Evolutionary conservation across 2,329 filamentous ascomycete species (phyloP), one percentile per base, ranked within the genome.

Genomic region (Juglanconis sp.): DNA sequence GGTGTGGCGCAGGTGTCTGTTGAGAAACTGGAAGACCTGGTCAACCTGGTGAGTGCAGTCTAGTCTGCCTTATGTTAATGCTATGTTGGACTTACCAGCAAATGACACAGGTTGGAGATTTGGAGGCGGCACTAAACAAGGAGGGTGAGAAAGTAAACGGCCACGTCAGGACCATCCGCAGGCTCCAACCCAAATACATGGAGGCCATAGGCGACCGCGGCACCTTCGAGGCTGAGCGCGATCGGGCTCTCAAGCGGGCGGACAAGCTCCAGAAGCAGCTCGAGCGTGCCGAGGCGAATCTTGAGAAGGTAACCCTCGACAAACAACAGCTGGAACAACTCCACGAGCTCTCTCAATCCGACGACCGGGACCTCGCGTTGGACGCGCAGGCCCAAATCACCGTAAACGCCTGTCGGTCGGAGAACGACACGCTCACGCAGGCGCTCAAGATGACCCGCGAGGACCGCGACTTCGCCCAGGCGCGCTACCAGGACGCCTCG

Each of bases 401-500:
- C 13, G 24, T 31, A 11, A 2, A 17, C 6, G 31, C n/a, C 1
- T 31, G 31, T 13, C 7, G 31, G 24, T 5, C 46, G 5, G 24
- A 30, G 8, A 48, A 31, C 15, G 24, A 48, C 6, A 24, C 17
- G 3, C 15, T 17, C 3, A 73, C 80, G 64, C 77, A 76, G 66
- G 76, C 73, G 55, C 40, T 72, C 3, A 63, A 65, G 3, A 66
- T 65, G 13, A 63, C 70, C 1, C 72, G 81, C 34, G 75, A 74
- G 13, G 82, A 86, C 4, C 73, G 80, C 32, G 82, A 86, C 1
- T 90, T 86, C 66, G 74, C 79, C 11, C 80, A 83, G 56, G 76
- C 77, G 4, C 75, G 80, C 9, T 90, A 89, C 66, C 87, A 88
- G 65, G 76, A 81, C 30, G 80, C 82, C 1, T 84, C 83, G 8